Evolutionary conservation across 2,329 filamentous ascomycete genomes (phyloP), one percentile per base, ranked within the genome.

Genomic region (Colletotrichum spaethianum): DNA sequence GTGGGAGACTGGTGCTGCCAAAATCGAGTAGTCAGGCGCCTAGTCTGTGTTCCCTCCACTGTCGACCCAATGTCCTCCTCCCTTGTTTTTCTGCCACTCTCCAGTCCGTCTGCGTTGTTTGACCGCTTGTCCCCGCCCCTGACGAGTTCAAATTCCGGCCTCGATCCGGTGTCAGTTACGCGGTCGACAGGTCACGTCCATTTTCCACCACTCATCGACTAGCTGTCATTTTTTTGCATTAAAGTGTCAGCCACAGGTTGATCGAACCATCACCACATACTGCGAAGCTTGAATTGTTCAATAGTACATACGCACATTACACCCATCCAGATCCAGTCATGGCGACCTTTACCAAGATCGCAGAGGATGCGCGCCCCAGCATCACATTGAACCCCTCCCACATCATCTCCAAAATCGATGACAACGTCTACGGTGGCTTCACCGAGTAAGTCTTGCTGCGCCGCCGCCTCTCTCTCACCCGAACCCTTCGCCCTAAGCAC

Each of bases 371-470:
- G 75, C 86, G 83, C 72, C 88, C 93, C 57, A 87, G 87, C 75
- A 93, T 94, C 77, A 88, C 88, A 65, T 84, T 95, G 71, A 89
- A 94, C 78, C 85, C 92, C 6, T 80, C 83, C 20, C 88, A 93
- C 80, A 90, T 88, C 75, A 82, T 95, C 66, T 92, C 92, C 70
- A 91, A 91, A 79, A 94, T 96, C 78, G 91, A 95, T 78, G 89
- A 93, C 73, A 94, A 94, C 79, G 94, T 93, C 77, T 96, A 96
- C 86, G 92, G 93, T 67, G 94, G 93, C 14, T 96, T 96, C 82
- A 94, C 92, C 71, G 94, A 96, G 93, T 94, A 84, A 82, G 89
- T 81, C 33, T 50, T 56, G 40, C 31, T 63, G n/a, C 36, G 40
- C 38, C 31, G 36, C 40, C 63, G n/a, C 44, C 44, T 62, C 40